Evolutionary conservation across 805 yeast genomes (phyloP).

Genomic region (Candida loeiensis): DNA sequence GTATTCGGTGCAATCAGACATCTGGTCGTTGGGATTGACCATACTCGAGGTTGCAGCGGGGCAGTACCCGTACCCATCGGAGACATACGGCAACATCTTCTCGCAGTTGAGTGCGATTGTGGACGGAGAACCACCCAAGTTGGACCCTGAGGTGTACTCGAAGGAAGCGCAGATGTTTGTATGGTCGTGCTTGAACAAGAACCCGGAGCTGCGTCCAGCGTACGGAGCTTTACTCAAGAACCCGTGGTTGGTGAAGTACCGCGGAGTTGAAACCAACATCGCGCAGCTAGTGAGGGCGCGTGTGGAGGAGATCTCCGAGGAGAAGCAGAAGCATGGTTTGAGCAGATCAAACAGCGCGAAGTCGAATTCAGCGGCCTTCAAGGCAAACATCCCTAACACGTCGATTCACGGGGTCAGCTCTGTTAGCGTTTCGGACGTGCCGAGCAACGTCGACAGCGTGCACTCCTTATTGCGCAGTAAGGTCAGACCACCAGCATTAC

Average conservation of each 20-base stretch:
- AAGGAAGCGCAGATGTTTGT: constrained; percentile 83
- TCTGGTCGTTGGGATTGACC: constrained; percentile 91
- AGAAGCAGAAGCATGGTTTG: constrained; percentile 25
- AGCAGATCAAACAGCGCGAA: constrained; percentile 19
- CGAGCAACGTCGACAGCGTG: constrained; percentile 30
- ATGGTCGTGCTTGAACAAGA: constrained; percentile 68
- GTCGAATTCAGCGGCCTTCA: not conserved
- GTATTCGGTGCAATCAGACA: constrained; percentile 90
- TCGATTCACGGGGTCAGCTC: not conserved
- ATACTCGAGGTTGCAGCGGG: constrained; percentile 88
- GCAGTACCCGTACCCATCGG: constrained; percentile 93
- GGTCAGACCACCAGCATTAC: constrained; percentile 43
- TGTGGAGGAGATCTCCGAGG: constrained; percentile 12
- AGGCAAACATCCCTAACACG: not conserved
- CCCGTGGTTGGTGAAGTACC: constrained; percentile 71
- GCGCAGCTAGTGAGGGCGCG: constrained; percentile 26
- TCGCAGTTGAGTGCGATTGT: constrained; percentile 94
- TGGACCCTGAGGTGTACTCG: constrained; percentile 43
- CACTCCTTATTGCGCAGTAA: constrained; percentile 37
- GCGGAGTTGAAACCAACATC: constrained; percentile 33
- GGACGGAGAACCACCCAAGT: constrained; percentile 28
- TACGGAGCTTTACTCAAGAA: constrained; percentile 72
- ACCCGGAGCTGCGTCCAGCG: constrained; percentile 76
- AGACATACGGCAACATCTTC: constrained; percentile 83
- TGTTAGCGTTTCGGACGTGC: constrained; percentile 5